Conservation (phyloP, 83 land plant species). For the Picea abies region DNA sequence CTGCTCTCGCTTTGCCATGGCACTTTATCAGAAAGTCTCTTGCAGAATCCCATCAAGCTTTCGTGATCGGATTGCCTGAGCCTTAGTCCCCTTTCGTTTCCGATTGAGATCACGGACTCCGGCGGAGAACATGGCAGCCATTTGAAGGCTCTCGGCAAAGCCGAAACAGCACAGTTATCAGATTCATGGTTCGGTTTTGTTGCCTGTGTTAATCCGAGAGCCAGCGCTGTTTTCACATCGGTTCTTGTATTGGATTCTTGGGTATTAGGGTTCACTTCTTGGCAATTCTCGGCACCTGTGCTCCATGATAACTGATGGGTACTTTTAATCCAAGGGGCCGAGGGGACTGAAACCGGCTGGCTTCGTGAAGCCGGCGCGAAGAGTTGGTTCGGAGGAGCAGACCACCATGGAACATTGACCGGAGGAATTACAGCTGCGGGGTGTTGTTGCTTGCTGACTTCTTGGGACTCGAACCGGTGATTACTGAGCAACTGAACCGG, state of each 20-base stretch:
- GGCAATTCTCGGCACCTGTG: background rate
- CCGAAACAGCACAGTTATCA: background rate
- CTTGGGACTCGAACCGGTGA: background rate
- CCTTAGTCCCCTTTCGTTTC: background rate
- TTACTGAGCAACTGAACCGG: too few species aligned
- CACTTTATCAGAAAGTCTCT: slow-evolving; percentile 46
- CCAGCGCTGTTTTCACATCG: too few species aligned
- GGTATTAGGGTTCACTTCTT: too few species aligned
- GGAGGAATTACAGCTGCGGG: background rate
- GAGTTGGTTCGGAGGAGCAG: too few species aligned
- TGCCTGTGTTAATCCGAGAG: too few species aligned
- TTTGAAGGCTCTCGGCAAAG: too few species aligned
- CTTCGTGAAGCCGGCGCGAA: background rate
- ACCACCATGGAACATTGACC: background rate
- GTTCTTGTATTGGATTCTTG: too few species aligned
- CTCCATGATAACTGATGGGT: background rate
- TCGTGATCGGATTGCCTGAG: too few species aligned
- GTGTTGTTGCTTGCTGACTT: background rate
- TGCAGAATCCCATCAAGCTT: slow-evolving; percentile 41
- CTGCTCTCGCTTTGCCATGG: slow-evolving; percentile 47
- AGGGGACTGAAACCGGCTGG: background rate
- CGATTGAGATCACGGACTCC: background rate
- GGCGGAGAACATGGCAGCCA: too few species aligned
- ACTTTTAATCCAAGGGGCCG: background rate
- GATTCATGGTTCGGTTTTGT: too few species aligned